phyloP scores from a whole-genome alignment of 2,329 filamentous ascomycete species.

The Penicillium polonicum region DNA sequence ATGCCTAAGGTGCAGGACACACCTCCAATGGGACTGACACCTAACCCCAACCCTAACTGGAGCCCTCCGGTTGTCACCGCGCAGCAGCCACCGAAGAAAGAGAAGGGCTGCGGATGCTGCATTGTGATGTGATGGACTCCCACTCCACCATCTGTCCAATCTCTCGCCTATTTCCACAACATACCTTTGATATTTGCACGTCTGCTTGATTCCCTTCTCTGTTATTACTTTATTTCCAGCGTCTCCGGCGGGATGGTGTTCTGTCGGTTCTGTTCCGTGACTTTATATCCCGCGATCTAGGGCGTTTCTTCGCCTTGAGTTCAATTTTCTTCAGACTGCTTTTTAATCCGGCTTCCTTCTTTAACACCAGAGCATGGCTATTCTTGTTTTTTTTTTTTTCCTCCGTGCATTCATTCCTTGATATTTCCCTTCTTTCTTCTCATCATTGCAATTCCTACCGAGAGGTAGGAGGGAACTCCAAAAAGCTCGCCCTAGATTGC shows the following conservation, averaged over 20 bases:
- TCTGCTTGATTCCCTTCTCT: constrained; percentile 14
- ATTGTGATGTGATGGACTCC: constrained; percentile 64
- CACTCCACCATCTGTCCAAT: constrained; percentile 16
- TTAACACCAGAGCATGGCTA: constrained; percentile 15
- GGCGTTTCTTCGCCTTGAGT: constrained; percentile 1
- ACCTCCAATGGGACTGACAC: constrained; percentile 35
- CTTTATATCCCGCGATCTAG: constrained; percentile 7
- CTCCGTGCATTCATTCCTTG: constrained; percentile 20
- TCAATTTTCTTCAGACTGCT: constrained; percentile 3
- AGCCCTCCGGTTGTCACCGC: constrained; percentile 50
- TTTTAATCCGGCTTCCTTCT: constrained; percentile 16
- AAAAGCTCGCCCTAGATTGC: constrained; percentile 4
- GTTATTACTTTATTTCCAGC: constrained; percentile 14
- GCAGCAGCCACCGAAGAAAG: constrained; percentile 52
- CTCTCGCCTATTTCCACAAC: constrained; percentile 11
- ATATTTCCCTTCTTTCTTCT: constrained; percentile 11
- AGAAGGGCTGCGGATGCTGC: constrained; percentile 66
- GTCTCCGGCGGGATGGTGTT: constrained; percentile 22
- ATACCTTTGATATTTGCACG: constrained; percentile 19
- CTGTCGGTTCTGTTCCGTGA: constrained; percentile 16
- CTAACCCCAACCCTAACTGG: constrained; percentile 42
- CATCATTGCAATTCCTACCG: constrained; percentile 1
- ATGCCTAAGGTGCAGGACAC: constrained; percentile 49
- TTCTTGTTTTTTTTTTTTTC: neutral
- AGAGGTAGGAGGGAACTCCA: neutral